Evolutionary conservation across 441 rosid genomes (phyloP).

Genomic region (Arabidopsis lyrata): DNA sequence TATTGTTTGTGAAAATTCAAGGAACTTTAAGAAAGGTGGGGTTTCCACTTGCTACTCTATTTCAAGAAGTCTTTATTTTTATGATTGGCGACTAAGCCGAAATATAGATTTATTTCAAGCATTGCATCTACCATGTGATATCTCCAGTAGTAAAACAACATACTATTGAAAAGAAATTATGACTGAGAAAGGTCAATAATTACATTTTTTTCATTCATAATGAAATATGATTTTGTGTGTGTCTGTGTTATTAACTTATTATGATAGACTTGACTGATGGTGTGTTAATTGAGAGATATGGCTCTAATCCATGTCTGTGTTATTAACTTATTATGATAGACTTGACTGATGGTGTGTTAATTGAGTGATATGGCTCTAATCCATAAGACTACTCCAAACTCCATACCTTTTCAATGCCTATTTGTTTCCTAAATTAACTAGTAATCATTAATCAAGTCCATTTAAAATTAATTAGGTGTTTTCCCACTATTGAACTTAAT

Average conservation of each 20-base stretch:
- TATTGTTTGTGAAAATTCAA: conserved; percentile 17
- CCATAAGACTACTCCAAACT: background rate
- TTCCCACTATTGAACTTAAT: conserved; percentile 22
- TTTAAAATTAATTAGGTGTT: conserved; percentile 16
- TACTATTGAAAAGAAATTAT: background rate
- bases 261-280: conserved; percentile 7
- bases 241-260: background rate
- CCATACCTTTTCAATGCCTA: conserved; percentile 4
- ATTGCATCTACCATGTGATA: conserved; percentile 2
- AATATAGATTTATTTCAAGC: background rate
- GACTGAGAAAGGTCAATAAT: background rate
- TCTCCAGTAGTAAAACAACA: background rate
- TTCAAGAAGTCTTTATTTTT: conserved; percentile 11
- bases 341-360: conserved; percentile 2
- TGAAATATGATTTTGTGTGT: background rate
- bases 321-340: background rate
- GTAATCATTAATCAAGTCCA: conserved; percentile 14
- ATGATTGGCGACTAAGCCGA: background rate
- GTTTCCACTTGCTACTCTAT: conserved; percentile 20
- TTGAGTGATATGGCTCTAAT: conserved; percentile 12
- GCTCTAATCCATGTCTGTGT: background rate
- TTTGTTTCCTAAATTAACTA: background rate
- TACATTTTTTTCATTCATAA: background rate
- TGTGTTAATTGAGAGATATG: background rate
- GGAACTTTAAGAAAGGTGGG: background rate